Base-by-base conservation (phyloP, 1,139 yeast species). In the Sugiyamaella neomexicana region DNA sequence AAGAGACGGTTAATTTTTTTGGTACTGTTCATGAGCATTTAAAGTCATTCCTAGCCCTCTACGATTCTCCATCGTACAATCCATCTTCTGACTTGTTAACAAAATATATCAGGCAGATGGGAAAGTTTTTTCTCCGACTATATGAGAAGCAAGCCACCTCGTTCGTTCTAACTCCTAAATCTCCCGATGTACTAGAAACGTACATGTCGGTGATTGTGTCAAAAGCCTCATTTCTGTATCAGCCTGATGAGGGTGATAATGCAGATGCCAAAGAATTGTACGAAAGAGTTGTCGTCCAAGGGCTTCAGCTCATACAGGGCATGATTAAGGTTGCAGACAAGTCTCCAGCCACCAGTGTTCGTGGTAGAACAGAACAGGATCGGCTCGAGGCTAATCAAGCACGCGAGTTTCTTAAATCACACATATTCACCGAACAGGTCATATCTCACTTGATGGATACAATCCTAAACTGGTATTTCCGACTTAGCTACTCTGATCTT, bases 261-360 rank as follows among this genome's bases (percentile, higher is more conserved):
- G 71, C 70, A 3, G 84, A 82, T 50, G 86, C 78, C 20, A 73
- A 76, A 46, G 80, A 79, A 45, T 80, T 89, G 61, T 90, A 96
- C 95, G 91, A 86, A 62, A 80, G 78, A 46, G 72, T 89, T 38
- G 85, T 89, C 1, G 81, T 89, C 32, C 87, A 87, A 62, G 85
- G 89, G 0, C 75, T 91, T 53, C 65, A 80, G 52, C 79, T 90
- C 12, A 70, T 89, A 63, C 87, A 89, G 63, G 79, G 78, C 55
- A 73, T 87, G 40, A 75, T 90, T 10, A 78, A 80, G 17, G 82
- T 85, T 61, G 73, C 84, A 1, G 80, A 80, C 65, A 81, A 83
- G 58, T 81, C 82, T 58, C 91, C 93, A 0, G 84, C 90, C 0
- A 72, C 83, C 7, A 78, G 88, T 1, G 68, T 89, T 53, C 85